Percentiles rank a stretch among this genome's conserved stretches.
These are phyloP conservation scores for Curvularia sp. DNA, from an alignment of 2,329 filamentous ascomycete genomes.

Conservation along the genomic window DNA sequence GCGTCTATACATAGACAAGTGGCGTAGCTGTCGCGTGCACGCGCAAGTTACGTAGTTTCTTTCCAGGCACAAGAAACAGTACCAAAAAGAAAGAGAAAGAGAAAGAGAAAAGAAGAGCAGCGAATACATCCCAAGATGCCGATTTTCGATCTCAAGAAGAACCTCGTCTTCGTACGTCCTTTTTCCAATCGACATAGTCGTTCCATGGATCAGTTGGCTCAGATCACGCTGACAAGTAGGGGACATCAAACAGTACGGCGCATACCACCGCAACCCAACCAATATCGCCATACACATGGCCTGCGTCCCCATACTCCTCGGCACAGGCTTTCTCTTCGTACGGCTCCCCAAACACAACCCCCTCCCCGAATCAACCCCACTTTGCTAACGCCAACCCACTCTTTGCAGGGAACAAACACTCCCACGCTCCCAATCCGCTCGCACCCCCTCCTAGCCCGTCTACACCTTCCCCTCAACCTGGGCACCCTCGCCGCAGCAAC, in stretches of 20 bases:
- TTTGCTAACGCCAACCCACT: no score
- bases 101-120: neutral
- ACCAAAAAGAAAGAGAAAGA: neutral
- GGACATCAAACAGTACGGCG: conserved; percentile 75
- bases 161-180: conserved; percentile 42
- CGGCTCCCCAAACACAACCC: conserved; percentile 35
- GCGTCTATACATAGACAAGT: neutral
- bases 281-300: conserved; percentile 81
- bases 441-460: conserved; percentile 41
- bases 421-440: conserved; percentile 52
- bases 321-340: conserved; percentile 76
- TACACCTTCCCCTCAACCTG: conserved; percentile 51
- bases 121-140: conserved; percentile 27
- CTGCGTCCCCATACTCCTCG: conserved; percentile 77
- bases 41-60: no score
- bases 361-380: neutral
- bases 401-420: conserved; percentile 65
- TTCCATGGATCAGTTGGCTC: neutral
- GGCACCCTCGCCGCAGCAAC: conserved; percentile 62
- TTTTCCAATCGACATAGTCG: neutral
- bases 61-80: no score
- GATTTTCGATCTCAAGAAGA: conserved; percentile 44
- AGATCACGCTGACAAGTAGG: neutral
- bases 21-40: neutral
- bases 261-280: conserved; percentile 79